Conservation (phyloP, 371 early-diverging fungal genomes). For the Capillidium rhysosporum region DNA sequence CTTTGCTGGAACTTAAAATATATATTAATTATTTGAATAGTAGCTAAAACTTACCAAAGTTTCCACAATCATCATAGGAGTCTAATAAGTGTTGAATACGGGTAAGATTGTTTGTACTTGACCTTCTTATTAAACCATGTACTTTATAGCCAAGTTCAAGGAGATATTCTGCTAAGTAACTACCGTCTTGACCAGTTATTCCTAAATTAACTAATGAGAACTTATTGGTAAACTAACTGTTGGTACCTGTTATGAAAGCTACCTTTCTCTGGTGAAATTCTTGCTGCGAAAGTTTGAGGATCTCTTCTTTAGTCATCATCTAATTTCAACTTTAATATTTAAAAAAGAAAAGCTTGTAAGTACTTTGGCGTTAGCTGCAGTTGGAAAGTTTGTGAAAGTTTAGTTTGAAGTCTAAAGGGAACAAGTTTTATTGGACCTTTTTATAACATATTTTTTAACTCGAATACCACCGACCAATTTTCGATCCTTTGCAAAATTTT, state of each 20-base stretch:
- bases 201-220: conserved; percentile 16
- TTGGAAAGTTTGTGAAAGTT: no score
- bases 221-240: background rate
- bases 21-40: background rate
- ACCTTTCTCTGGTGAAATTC: background rate
- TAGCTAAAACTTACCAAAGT: background rate
- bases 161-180: conserved; percentile 55
- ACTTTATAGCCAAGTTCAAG: conserved; percentile 60
- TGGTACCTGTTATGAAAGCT: conserved; percentile 1
- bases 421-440: no score
- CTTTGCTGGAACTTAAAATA: conserved; percentile 25
- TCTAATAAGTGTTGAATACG: conserved; percentile 63
- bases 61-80: conserved; percentile 42
- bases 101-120: conserved; percentile 69
- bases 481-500: no score
- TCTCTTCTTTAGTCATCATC: no score
- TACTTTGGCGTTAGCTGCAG: no score
- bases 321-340: no score
- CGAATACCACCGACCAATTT: no score
- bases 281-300: background rate
- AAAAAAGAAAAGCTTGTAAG: no score
- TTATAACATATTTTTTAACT: no score
- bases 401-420: no score
- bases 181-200: conserved; percentile 74
- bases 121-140: conserved; percentile 66